Conservation (phyloP, 768 basidiomycete genomes). For the Leccinellum rugosiceps region DNA sequence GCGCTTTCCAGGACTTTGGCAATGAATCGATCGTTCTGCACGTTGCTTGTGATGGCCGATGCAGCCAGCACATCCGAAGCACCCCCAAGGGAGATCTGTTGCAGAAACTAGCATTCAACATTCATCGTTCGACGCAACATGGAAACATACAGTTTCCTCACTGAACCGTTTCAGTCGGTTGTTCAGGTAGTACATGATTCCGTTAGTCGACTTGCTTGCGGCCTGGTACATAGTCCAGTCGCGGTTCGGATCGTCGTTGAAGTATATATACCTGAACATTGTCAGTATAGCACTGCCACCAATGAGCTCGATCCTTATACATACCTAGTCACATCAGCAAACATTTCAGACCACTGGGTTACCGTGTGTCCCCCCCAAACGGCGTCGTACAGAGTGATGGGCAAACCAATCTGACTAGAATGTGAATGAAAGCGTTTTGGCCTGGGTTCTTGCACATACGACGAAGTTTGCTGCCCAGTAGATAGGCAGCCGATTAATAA, state of each 20-base stretch:
- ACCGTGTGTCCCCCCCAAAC: slow-evolving; percentile 40
- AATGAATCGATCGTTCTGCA: slow-evolving; percentile 22
- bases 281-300: not conserved
- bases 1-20: slow-evolving; percentile 6
- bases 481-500: slow-evolving; percentile 60
- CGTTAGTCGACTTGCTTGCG: slow-evolving; percentile 23
- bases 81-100: slow-evolving; percentile 17
- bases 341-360: slow-evolving; percentile 45
- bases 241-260: slow-evolving; percentile 27
- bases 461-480: slow-evolving; percentile 58
- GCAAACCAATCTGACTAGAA: slow-evolving; percentile 27
- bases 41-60: slow-evolving; percentile 20
- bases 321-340: slow-evolving; percentile 43
- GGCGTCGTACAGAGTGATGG: slow-evolving; percentile 30
- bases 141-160: slow-evolving; percentile 20
- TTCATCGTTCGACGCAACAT: not conserved
- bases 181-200: slow-evolving; percentile 25
- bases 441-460: slow-evolving; percentile 36
- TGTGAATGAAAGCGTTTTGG: not conserved
- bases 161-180: slow-evolving; percentile 19
- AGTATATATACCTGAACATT: slow-evolving; percentile 34
- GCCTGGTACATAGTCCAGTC: slow-evolving; percentile 34
- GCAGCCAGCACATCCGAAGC: slow-evolving; percentile 19
- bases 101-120: not conserved
- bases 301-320: not conserved